phyloP scores from a whole-genome alignment of 768 basidiomycete genomes.

The Fistulinella prunicolor region DNA sequence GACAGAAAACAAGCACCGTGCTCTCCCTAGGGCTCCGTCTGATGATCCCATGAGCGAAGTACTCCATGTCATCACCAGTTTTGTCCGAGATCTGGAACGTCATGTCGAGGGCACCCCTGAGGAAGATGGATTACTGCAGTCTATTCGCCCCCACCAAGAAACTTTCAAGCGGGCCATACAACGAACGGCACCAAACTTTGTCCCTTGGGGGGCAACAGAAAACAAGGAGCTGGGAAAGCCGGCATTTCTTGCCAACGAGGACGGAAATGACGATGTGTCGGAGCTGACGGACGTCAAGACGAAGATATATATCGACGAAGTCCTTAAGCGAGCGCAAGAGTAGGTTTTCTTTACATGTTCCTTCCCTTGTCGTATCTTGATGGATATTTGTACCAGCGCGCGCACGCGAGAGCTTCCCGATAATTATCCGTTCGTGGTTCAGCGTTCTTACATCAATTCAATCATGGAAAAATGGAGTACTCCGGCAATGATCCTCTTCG shows the following conservation, averaged over 20 bases:
- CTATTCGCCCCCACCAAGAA: constrained; percentile 48
- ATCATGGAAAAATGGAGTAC: constrained; percentile 46
- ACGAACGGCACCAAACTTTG: constrained; percentile 55
- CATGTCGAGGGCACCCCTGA: constrained; percentile 55
- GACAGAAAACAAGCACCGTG: constrained; percentile 32
- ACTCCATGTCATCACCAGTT: constrained; percentile 43
- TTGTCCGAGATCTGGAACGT: constrained; percentile 41
- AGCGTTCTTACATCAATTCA: constrained; percentile 44
- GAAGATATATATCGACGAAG: constrained; percentile 51
- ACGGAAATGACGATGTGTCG: constrained; percentile 17
- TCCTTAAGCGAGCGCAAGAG: constrained; percentile 45
- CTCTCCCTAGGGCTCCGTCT: constrained; percentile 52
- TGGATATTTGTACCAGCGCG: constrained; percentile 40
- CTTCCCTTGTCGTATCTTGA: neutral
- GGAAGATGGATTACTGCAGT: constrained; percentile 52
- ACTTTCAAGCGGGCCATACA: constrained; percentile 48
- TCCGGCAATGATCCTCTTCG: constrained; percentile 48
- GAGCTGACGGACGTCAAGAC: neutral
- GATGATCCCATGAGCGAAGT: constrained; percentile 58
- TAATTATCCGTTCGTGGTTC: constrained; percentile 62
- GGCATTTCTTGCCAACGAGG: constrained; percentile 42
- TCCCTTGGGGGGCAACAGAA: constrained; percentile 40
- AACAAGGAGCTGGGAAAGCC: constrained; percentile 6
- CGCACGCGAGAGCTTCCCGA: constrained; percentile 70
- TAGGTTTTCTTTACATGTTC: constrained; percentile 32